These are phyloP conservation scores for Globisporangium okanoganense DNA, from an alignment of 352 stramenopile genomes.

Conservation along the genomic window DNA sequence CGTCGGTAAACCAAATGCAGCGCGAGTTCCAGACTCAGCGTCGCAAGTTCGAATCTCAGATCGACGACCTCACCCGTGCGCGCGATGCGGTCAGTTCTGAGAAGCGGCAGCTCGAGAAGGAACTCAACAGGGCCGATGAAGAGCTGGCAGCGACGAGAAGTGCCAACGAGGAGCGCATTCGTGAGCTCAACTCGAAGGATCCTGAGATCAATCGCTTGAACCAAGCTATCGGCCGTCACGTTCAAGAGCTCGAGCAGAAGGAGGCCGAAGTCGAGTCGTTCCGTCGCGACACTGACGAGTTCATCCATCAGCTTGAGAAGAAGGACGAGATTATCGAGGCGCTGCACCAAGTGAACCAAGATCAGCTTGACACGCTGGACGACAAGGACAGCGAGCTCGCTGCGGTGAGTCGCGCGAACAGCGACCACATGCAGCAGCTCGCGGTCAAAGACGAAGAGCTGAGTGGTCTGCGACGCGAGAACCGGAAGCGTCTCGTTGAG, in stretches of 20 bases:
- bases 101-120: slow-evolving; percentile 11
- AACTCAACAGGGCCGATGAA: slow-evolving; percentile 9
- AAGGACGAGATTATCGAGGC: slow-evolving; percentile 11
- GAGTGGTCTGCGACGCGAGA: slow-evolving; percentile 18
- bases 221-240: neutral
- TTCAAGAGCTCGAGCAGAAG: neutral
- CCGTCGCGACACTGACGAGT: slow-evolving; percentile 7
- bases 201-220: slow-evolving; percentile 6
- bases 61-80: slow-evolving; percentile 9
- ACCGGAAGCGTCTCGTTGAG: slow-evolving; percentile 16
- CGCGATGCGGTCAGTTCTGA: neutral
- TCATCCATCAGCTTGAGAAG: slow-evolving; percentile 8
- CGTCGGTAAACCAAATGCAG: slow-evolving; percentile 29
- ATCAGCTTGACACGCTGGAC: slow-evolving; percentile 25
- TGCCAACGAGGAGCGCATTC: neutral
- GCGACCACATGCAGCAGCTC: slow-evolving; percentile 19
- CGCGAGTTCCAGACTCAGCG: slow-evolving; percentile 13
- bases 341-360: slow-evolving; percentile 13
- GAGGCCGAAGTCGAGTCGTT: slow-evolving; percentile 2
- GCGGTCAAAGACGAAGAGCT: slow-evolving; percentile 27
- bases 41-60: slow-evolving; percentile 13
- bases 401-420: slow-evolving; percentile 18
- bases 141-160: slow-evolving; percentile 2
- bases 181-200: slow-evolving; percentile 8
- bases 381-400: slow-evolving; percentile 29